phyloP scores from a whole-genome alignment of 2,329 filamentous ascomycete genomes.

The Aspergillus quadricinctus region DNA sequence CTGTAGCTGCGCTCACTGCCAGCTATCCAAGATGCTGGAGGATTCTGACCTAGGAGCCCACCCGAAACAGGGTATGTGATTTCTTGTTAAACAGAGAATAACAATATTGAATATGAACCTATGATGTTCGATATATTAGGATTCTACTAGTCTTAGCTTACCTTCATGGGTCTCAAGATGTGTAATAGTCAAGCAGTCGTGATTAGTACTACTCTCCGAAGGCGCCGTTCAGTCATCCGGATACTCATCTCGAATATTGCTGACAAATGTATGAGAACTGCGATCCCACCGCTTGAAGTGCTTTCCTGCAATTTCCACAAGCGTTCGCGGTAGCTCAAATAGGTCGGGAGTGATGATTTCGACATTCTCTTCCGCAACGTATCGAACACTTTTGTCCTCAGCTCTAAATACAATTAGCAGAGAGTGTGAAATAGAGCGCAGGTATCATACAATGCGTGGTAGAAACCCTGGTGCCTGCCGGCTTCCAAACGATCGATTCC shows the following conservation, averaged over 20 bases:
- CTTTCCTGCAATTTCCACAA: constrained; percentile 70
- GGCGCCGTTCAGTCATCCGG: constrained; percentile 64
- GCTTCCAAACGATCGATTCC: constrained; percentile 56
- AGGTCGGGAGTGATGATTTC: constrained; percentile 53
- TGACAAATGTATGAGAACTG: constrained; percentile 65
- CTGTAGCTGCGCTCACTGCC: background rate
- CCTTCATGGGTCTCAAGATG: background rate
- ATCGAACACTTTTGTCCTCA: constrained; percentile 64
- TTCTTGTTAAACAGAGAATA: background rate
- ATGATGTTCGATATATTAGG: background rate
- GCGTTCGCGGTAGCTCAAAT: constrained; percentile 43
- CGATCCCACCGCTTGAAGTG: constrained; percentile 85
- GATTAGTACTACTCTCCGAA: background rate
- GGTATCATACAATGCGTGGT: constrained; percentile 74
- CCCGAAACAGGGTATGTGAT: background rate
- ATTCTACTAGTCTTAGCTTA: background rate
- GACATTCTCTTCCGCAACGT: constrained; percentile 80
- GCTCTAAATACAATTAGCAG: constrained; percentile 44
- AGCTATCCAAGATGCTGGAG: background rate
- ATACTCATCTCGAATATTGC: constrained; percentile 77
- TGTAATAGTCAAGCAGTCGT: background rate
- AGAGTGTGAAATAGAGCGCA: background rate
- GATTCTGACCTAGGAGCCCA: background rate
- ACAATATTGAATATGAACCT: background rate
- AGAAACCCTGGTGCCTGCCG: constrained; percentile 68